Conservation (phyloP, 2,329 filamentous ascomycete species). For the Diaporthe amygdali region DNA sequence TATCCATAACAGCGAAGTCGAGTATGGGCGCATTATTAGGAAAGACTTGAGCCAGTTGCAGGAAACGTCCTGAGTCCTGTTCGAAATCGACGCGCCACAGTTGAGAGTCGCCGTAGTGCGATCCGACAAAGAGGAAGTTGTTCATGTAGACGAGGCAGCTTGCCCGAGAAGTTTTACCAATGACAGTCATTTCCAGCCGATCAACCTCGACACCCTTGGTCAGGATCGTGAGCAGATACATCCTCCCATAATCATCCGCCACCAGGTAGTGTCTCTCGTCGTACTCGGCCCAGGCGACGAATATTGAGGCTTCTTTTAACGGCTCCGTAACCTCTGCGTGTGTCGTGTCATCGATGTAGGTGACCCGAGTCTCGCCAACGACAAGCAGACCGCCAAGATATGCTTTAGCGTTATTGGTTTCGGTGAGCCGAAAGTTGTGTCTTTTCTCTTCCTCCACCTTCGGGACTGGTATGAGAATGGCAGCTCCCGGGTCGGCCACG, state of each 20-base stretch:
- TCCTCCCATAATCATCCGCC: slow-evolving; percentile 85
- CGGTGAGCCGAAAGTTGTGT: slow-evolving; percentile 58
- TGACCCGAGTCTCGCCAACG: slow-evolving; percentile 79
- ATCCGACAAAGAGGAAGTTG: slow-evolving; percentile 81
- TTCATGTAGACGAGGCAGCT: slow-evolving; percentile 80
- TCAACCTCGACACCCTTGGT: slow-evolving; percentile 70
- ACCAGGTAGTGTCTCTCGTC: slow-evolving; percentile 85
- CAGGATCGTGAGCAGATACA: slow-evolving; percentile 84
- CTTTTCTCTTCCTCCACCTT: slow-evolving; percentile 61
- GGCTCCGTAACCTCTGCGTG: slow-evolving; percentile 68
- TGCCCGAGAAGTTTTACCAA: slow-evolving; percentile 75
- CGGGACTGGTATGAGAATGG: slow-evolving; percentile 67
- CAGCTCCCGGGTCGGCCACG: slow-evolving; percentile 60
- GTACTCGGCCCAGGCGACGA: slow-evolving; percentile 88
- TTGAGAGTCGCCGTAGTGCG: slow-evolving; percentile 92
- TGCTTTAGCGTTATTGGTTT: slow-evolving; percentile 57
- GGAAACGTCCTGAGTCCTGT: slow-evolving; percentile 39
- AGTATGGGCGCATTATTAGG: slow-evolving; percentile 87
- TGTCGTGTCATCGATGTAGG: slow-evolving; percentile 82
- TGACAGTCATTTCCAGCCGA: slow-evolving; percentile 71
- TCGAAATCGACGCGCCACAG: slow-evolving; percentile 69
- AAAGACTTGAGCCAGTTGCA: slow-evolving; percentile 76
- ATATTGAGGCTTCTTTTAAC: slow-evolving; percentile 79
- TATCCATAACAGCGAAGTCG: slow-evolving; percentile 95
- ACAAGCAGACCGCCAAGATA: slow-evolving; percentile 74